Base-by-base conservation (phyloP, 257 asterid genomes). In the Plantago major region DNA sequence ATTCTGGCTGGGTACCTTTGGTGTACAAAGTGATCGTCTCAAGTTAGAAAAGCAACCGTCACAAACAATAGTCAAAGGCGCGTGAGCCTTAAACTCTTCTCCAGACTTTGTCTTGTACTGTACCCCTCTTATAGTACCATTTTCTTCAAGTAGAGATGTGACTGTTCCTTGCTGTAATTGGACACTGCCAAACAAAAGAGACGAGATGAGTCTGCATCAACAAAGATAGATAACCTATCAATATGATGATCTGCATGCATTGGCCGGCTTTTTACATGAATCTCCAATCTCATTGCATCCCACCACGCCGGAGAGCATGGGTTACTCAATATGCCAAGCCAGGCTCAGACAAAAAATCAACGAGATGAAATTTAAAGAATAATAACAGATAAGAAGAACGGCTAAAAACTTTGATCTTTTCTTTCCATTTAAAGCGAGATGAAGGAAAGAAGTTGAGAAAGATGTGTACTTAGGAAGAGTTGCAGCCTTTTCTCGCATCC, bases 401-500 rank as follows among this genome's bases (percentile, higher is more conserved):
- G 4, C 26, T 22, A 4, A 3, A 6, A 10, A 6, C 10, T 46
- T 46, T 30, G 28, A 37, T 10, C 16, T 55, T 12, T 37, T 30
- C 30, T 54, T n/a, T 44, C 14, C 18, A 22, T 22, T 22, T 22
- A 22, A 22, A 18, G 16, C 40, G 19, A 11, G 3, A 10, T 6
- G 16, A 63, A 2, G 5, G 18, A 9, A 46, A 13, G 12, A 54
- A 7, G 40, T 33, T 60, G 43, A 17, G 69, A 43, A 63, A 22
- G 62, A 66, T 46, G 51, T 19, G 48, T 88, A 91, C 98, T 86
- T 88, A 65, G 95, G 92, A 57, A 91, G 89, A 62, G 84, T 64
- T 54, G 96, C 81, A 72, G 95, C 96, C 76, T 88, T 91, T 57
- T 82, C 82, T 16, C 96, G 85, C 96, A 91, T 84, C 64, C 88